A percentile compares a stretch with the other conserved stretches of the same genome.
Conservation (phyloP, 495 filamentous ascomycete species). For the Parachaetomium inaequale region DNA sequence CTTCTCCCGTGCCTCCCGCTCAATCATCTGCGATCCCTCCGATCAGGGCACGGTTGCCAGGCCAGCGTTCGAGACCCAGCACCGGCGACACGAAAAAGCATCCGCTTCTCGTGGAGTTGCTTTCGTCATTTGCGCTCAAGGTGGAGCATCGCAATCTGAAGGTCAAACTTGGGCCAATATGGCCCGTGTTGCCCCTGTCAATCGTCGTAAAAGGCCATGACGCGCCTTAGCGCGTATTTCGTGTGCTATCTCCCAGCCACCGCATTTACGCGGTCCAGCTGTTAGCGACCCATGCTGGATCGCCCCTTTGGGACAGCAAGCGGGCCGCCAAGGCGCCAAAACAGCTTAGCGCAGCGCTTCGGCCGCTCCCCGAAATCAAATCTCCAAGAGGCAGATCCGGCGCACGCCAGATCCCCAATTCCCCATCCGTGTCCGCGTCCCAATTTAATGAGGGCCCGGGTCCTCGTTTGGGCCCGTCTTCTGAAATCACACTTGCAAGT, state of each 20-base stretch:
- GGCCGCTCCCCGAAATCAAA: constrained; percentile 20
- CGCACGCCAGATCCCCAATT: background rate
- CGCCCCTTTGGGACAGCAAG: constrained; percentile 6
- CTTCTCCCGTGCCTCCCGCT: too few relatives aligned
- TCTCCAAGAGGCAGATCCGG: constrained; percentile 19
- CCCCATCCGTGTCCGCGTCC: background rate
- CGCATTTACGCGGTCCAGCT: background rate
- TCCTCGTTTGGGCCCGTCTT: constrained; percentile 2
- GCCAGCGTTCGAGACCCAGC: background rate
- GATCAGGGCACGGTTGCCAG: background rate
- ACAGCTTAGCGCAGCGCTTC: constrained; percentile 3
- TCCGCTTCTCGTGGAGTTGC: constrained; percentile 6
- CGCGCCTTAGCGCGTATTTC: constrained; percentile 2
- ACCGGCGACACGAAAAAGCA: background rate
- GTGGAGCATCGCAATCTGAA: constrained; percentile 13
- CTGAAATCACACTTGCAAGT: background rate
- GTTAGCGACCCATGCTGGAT: background rate
- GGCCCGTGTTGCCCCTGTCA: constrained; percentile 1
- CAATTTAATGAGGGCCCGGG: constrained; percentile 19
- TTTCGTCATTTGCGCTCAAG: constrained; percentile 3
- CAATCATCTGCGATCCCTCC: background rate
- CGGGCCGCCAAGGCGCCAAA: constrained; percentile 15
- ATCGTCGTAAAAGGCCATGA: background rate
- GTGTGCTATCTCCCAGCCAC: constrained; percentile 9
- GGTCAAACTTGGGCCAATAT: background rate